phyloP scores from a whole-genome alignment of 1,284 basidiomycete species.

The Xerocomus amazonicus region DNA sequence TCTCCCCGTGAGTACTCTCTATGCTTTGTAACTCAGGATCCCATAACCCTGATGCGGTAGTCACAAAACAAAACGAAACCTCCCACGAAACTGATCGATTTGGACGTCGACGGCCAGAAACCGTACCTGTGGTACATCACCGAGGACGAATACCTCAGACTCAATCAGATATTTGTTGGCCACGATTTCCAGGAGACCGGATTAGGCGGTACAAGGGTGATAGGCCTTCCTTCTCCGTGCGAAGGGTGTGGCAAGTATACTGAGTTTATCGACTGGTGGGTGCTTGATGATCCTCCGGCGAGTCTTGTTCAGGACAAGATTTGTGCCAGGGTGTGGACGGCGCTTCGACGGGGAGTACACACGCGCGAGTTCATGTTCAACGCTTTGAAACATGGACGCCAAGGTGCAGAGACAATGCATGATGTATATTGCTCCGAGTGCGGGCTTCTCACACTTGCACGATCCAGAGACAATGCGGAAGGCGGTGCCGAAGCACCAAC shows the following conservation, averaged over 20 bases:
- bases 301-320: neutral
- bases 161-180: slow-evolving; percentile 13
- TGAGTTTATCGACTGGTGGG: slow-evolving; percentile 19
- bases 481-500: slow-evolving; percentile 16
- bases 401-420: slow-evolving; percentile 20
- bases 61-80: slow-evolving; percentile 8
- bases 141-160: slow-evolving; percentile 18
- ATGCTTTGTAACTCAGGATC: neutral
- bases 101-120: neutral
- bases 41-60: neutral
- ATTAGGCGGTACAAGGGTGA: slow-evolving; percentile 14
- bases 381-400: slow-evolving; percentile 13
- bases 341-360: slow-evolving; percentile 17
- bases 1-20: slow-evolving; percentile 7
- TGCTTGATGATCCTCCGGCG: neutral
- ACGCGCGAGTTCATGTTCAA: slow-evolving; percentile 23
- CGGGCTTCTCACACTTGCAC: slow-evolving; percentile 11
- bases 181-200: slow-evolving; percentile 18
- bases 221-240: slow-evolving; percentile 12
- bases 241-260: slow-evolving; percentile 18
- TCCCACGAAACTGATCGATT: slow-evolving; percentile 5
- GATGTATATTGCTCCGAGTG: slow-evolving; percentile 24
- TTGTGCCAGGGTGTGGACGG: slow-evolving; percentile 18
- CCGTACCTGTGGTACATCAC: slow-evolving; percentile 19
- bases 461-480: slow-evolving; percentile 15